phyloP scores from a whole-genome alignment of 129 eudicot species.

The Logfia minima region DNA sequence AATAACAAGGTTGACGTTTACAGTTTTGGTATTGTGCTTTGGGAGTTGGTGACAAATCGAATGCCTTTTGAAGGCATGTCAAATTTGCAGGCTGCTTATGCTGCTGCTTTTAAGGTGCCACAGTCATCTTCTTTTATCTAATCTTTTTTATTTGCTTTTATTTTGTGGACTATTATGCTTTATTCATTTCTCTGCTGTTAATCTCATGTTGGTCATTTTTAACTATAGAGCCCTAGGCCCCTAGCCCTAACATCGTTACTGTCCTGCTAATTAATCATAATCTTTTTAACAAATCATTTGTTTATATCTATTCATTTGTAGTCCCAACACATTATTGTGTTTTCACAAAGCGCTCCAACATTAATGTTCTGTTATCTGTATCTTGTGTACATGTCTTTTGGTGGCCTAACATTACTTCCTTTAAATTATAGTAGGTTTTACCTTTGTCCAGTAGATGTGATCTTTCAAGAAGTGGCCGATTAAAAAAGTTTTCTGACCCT shows the following conservation, averaged over 20 bases:
- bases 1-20: slow-evolving; percentile 96
- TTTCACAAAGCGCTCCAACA: not conserved
- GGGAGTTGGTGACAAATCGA: slow-evolving; percentile 91
- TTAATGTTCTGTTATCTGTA: not conserved
- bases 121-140: not conserved
- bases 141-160: not conserved
- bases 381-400: not conserved
- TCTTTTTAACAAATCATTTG: not conserved
- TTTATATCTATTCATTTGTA: too few species aligned
- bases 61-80: slow-evolving; percentile 99
- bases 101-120: slow-evolving; percentile 95
- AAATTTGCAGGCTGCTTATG: slow-evolving; percentile 99
- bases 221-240: not conserved
- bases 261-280: not conserved
- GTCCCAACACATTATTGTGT: not conserved
- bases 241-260: not conserved
- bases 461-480: not conserved
- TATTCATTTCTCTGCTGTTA: not conserved
- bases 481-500: not conserved
- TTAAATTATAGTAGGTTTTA: not conserved
- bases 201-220: not conserved
- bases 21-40: slow-evolving; percentile 90
- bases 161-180: not conserved
- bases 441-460: not conserved
- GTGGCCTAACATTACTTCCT: not conserved